These are phyloP conservation scores for Calocybe gangraenosa DNA, from an alignment of 768 basidiomycete genomes.

Conservation along the genomic window DNA sequence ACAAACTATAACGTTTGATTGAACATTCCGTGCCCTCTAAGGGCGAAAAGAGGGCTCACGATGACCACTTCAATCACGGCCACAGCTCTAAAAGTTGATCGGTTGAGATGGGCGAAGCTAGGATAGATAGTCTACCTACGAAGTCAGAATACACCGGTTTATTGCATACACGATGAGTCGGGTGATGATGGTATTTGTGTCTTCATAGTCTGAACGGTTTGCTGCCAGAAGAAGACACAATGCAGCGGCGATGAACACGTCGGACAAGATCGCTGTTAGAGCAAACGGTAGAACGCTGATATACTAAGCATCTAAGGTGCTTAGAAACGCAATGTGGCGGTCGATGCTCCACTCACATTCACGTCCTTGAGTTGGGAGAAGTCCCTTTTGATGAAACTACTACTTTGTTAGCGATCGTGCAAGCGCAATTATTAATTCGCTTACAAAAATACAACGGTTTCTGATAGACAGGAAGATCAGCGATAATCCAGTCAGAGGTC, in stretches of 20 bases:
- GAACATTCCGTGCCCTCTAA: not conserved
- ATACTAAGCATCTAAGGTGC: constrained; percentile 19
- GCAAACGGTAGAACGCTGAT: constrained; percentile 41
- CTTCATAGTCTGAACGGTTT: constrained; percentile 34
- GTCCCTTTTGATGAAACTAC: constrained; percentile 34
- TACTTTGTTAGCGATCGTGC: not conserved
- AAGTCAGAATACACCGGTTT: constrained; percentile 49
- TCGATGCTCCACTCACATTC: constrained; percentile 22
- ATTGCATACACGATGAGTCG: constrained; percentile 44
- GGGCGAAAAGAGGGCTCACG: constrained; percentile 15
- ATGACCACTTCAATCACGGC: constrained; percentile 35
- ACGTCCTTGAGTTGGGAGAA: constrained; percentile 31
- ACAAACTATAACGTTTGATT: constrained; percentile 27
- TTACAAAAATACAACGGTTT: constrained; percentile 35
- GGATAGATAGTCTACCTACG: no score
- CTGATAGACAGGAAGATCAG: constrained; percentile 14
- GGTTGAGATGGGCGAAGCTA: no score
- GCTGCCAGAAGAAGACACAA: constrained; percentile 38
- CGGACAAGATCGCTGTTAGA: constrained; percentile 39
- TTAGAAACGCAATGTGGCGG: not conserved
- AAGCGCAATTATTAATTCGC: constrained; percentile 5
- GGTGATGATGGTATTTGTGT: constrained; percentile 41
- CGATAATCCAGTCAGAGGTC: not conserved
- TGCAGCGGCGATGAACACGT: constrained; percentile 38
- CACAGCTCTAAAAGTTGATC: constrained; percentile 27